A percentile compares a stretch with the other conserved stretches of the same genome.
These are phyloP conservation scores for Cyberlindnera xishuangbannaensis DNA, from an alignment of 805 yeast species.

Conservation along the genomic window DNA sequence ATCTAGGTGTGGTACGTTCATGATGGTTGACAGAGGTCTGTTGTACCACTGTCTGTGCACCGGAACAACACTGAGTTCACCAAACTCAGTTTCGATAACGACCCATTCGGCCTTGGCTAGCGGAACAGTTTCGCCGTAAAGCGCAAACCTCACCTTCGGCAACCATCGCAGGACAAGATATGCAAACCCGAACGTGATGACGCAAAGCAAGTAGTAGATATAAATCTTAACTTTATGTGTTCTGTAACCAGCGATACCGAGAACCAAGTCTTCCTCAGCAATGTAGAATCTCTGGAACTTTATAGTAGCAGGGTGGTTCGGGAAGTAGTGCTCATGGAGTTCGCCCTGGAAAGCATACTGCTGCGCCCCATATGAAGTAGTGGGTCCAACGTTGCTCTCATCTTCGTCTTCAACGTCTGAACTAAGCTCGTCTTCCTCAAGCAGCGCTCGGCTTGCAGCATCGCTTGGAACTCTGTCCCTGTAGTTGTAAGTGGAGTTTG, in stretches of 20 bases:
- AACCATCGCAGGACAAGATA: constrained; percentile 80
- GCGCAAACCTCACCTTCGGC: constrained; percentile 64
- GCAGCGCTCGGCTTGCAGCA: constrained; percentile 27
- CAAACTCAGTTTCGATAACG: constrained; percentile 89
- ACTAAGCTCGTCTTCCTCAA: constrained; percentile 21
- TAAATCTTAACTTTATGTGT: constrained; percentile 42
- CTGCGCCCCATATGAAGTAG: constrained; percentile 17
- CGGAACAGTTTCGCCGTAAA: constrained; percentile 61
- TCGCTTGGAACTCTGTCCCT: constrained; percentile 35
- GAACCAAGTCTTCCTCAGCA: constrained; percentile 91
- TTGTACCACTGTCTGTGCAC: constrained; percentile 61
- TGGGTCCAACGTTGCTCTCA: constrained; percentile 25
- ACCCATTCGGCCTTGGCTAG: constrained; percentile 88
- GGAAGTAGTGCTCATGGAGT: constrained; percentile 40
- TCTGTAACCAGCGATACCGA: constrained; percentile 88
- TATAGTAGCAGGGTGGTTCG: constrained; percentile 36
- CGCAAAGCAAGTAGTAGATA: constrained; percentile 49
- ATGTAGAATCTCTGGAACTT: constrained; percentile 79
- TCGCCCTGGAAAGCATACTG: constrained; percentile 24
- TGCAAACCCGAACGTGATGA: constrained; percentile 62
- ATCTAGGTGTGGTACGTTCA: constrained; percentile 33
- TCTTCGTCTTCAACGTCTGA: constrained; percentile 33
- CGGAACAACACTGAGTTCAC: constrained; percentile 61
- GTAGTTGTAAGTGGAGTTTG: constrained; percentile 30
- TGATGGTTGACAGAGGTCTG: constrained; percentile 64